These are phyloP conservation scores for Phalaenopsis hybrid DNA, from an alignment of 116 monocot species.

Conservation along the genomic window DNA sequence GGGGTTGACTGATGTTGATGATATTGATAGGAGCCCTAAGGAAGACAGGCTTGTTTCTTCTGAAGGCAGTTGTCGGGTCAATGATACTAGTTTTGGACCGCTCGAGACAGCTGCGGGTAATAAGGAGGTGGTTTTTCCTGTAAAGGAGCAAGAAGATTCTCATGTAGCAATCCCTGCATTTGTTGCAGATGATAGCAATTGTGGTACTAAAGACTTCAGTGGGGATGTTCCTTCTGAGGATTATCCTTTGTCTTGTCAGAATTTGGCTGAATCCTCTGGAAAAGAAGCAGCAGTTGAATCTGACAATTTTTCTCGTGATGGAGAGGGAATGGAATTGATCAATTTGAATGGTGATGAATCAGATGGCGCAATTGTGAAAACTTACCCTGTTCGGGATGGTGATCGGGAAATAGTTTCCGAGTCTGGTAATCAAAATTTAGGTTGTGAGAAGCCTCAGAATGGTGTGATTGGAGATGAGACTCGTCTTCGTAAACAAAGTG, in stretches of 20 bases:
- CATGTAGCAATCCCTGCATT: neutral
- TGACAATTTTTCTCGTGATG: neutral
- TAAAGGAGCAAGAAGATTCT: neutral
- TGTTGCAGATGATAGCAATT: conserved; percentile 1
- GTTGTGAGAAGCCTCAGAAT: conserved; percentile 3
- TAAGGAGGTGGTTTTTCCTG: neutral
- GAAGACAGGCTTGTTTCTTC: neutral
- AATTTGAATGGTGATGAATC: conserved; percentile 8
- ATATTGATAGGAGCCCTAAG: neutral
- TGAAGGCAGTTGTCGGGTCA: neutral
- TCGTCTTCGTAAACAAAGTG: conserved; percentile 4
- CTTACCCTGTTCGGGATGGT: conserved; percentile 5
- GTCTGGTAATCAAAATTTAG: neutral
- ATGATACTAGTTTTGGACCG: neutral
- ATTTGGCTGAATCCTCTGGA: neutral
- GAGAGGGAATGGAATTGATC: neutral
- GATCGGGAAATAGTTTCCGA: conserved; percentile 1
- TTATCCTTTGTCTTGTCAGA: neutral
- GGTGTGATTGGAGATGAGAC: conserved; percentile 1
- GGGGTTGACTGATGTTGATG: neutral
- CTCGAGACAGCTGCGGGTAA: neutral
- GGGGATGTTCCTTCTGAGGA: neutral
- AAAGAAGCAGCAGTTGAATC: neutral
- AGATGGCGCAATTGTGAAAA: neutral
- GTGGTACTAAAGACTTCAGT: neutral